These are phyloP conservation scores for Reticulascus tulasneorum DNA, from an alignment of 2,329 filamentous ascomycete genomes.

Conservation along the genomic window DNA sequence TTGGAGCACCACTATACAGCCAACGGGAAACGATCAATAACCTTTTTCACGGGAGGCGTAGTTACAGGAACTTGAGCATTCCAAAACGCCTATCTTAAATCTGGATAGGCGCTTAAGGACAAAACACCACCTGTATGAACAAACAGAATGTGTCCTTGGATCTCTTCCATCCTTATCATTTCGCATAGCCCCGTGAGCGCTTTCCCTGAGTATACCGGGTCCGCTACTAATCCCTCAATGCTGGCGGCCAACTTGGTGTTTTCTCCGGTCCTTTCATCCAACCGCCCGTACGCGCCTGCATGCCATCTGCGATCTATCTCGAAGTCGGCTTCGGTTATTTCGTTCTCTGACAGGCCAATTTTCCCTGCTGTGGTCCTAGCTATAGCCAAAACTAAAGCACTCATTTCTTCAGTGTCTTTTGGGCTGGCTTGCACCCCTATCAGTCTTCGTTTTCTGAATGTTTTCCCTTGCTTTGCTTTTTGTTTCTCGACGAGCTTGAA, in stretches of 20 bases:
- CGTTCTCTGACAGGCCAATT: slow-evolving; percentile 4
- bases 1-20: too few relatives aligned
- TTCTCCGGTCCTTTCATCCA: slow-evolving; percentile 6
- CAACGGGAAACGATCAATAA: too few relatives aligned
- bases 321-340: slow-evolving; percentile 8
- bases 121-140: slow-evolving; percentile 12
- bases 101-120: slow-evolving; percentile 10
- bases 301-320: slow-evolving; percentile 6
- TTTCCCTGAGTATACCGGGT: slow-evolving; percentile 13
- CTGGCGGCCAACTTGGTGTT: slow-evolving; percentile 9
- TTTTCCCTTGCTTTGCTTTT: slow-evolving; percentile 23
- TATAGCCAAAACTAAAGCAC: slow-evolving; percentile 3
- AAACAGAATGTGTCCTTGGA: slow-evolving; percentile 7
- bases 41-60: too few relatives aligned
- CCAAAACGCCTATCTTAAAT: neutral
- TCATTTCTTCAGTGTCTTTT: neutral
- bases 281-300: slow-evolving; percentile 4
- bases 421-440: neutral
- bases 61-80: too few relatives aligned
- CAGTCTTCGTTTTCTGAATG: neutral
- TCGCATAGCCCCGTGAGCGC: slow-evolving; percentile 11
- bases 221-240: slow-evolving; percentile 7
- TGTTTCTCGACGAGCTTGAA: slow-evolving; percentile 53
- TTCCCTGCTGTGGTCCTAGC: slow-evolving; percentile 3
- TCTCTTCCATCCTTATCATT: slow-evolving; percentile 3